A percentile compares a stretch with the other conserved stretches of the same genome.
Evolutionary conservation across 192 early-diverging fungal genomes (phyloP).

Genomic region (Podila epicladia): DNA sequence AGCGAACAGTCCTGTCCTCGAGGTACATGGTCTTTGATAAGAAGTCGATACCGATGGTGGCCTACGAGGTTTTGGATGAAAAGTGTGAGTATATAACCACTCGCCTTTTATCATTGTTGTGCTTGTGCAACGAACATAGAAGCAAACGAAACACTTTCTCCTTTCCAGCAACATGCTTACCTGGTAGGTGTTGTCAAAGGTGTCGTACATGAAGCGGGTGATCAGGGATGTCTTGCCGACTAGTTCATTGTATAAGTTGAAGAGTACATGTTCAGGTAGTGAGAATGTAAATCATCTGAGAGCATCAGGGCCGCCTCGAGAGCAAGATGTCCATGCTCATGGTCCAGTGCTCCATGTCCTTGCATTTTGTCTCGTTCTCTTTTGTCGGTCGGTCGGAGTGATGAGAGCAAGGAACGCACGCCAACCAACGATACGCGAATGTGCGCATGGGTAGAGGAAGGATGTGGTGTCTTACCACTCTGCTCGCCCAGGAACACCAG

Average conservation of each 20-base stretch:
- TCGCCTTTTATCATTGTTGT: no score
- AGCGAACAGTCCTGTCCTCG: constrained; percentile 95
- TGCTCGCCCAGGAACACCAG: constrained; percentile 99
- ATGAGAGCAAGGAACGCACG: neutral
- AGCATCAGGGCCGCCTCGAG: no score
- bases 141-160: no score
- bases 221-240: constrained; percentile 99
- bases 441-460: neutral
- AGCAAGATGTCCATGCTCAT: constrained; percentile 11
- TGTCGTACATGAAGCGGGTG: constrained; percentile 99
- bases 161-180: constrained; percentile 30
- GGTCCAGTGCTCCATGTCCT: neutral
- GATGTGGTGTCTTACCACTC: constrained; percentile 76
- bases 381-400: neutral
- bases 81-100: neutral
- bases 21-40: constrained; percentile 99
- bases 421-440: neutral
- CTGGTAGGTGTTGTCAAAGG: constrained; percentile 99
- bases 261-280: neutral
- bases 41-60: constrained; percentile 99
- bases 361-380: no score
- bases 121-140: no score
- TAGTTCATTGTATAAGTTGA: constrained; percentile 32
- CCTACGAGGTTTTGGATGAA: constrained; percentile 57
- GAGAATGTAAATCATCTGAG: constrained; percentile 3